Conservation (phyloP, 1,284 basidiomycete genomes). For the Hypsizygus ulmarius region DNA sequence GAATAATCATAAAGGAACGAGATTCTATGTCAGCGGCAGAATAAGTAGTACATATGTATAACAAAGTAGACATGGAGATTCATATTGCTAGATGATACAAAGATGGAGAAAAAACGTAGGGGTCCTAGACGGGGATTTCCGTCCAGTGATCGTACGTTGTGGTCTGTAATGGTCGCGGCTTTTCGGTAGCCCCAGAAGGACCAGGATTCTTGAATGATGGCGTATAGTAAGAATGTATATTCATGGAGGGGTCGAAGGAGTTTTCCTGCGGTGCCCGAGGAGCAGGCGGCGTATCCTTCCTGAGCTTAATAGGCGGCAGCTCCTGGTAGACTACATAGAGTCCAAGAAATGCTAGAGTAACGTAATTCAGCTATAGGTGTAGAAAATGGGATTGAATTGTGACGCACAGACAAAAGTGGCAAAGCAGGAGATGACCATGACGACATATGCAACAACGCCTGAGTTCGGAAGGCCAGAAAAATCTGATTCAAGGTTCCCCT, state of each 20-base stretch:
- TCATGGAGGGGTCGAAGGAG: constrained; percentile 4
- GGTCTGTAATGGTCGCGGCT: constrained; percentile 1
- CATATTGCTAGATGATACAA: too few species aligned
- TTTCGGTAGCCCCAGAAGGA: background rate
- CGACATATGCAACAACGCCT: background rate
- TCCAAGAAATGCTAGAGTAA: constrained; percentile 7
- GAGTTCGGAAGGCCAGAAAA: constrained; percentile 14
- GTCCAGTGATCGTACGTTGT: constrained; percentile 16
- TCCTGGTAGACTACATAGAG: constrained; percentile 13
- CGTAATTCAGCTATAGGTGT: background rate
- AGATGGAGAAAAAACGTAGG: too few species aligned
- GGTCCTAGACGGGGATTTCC: constrained; percentile 10
- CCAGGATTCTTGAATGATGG: background rate
- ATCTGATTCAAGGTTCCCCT: constrained; percentile 13
- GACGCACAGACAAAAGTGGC: constrained; percentile 15
- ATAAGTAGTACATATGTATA: too few species aligned
- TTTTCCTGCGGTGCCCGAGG: background rate
- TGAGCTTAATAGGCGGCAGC: constrained; percentile 7
- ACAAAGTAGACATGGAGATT: too few species aligned
- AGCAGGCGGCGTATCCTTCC: background rate
- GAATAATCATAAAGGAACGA: too few species aligned
- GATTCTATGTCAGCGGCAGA: background rate
- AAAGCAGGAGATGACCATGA: constrained; percentile 13
- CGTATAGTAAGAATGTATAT: constrained; percentile 11
- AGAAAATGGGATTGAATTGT: background rate